Percentiles rank a stretch among this genome's conserved stretches.
Evolutionary conservation across 1,284 basidiomycete genomes (phyloP).

Genomic region (Schizophyllum commune): DNA sequence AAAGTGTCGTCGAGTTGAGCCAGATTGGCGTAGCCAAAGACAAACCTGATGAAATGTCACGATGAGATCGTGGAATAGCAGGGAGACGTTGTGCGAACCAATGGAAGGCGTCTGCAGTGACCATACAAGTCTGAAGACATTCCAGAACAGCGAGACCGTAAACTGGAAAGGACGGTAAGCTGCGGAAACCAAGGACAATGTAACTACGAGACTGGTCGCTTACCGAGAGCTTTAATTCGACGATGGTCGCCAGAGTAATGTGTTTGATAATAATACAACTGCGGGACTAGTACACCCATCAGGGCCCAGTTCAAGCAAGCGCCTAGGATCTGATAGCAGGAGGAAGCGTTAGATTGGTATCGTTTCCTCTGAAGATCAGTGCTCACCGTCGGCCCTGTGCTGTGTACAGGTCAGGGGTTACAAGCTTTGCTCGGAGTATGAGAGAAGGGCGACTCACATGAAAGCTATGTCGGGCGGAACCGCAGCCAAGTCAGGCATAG

Average conservation of each 20-base stretch:
- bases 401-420: not conserved
- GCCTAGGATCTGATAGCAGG: conserved; percentile 7
- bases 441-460: conserved; percentile 1
- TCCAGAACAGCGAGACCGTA: conserved; percentile 13
- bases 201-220: too few relatives aligned
- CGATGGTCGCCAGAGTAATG: not conserved
- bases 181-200: too few relatives aligned
- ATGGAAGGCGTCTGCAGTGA: conserved; percentile 15
- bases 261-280: conserved; percentile 5
- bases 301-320: conserved; percentile 11
- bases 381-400: conserved; percentile 11
- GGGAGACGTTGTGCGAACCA: conserved; percentile 1
- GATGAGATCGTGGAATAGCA: too few relatives aligned
- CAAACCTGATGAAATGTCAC: not conserved
- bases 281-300: conserved; percentile 9
- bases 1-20: conserved; percentile 12
- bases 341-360: not conserved
- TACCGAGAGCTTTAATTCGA: conserved; percentile 1
- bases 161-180: too few relatives aligned
- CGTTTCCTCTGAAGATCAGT: not conserved
- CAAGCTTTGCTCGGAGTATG: too few relatives aligned
- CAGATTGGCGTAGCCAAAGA: conserved; percentile 12
- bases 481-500: not conserved
- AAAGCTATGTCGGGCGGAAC: conserved; percentile 2
- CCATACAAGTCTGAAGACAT: conserved; percentile 10